Evolutionary conservation across 306 rosid genomes (phyloP).

Genomic region (Prunus davidiana): DNA sequence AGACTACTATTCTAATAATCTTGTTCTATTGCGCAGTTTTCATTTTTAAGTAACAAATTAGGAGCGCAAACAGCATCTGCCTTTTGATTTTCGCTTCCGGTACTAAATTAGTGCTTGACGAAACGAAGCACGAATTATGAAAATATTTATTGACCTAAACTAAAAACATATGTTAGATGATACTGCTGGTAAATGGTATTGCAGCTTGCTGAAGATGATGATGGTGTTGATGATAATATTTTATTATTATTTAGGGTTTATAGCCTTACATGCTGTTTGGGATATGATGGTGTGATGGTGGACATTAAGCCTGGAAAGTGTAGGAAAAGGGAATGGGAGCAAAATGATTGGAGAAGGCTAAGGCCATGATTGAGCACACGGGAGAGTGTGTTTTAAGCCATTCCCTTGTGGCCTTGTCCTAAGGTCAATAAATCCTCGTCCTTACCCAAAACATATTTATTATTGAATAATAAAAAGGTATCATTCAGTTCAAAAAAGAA

Average conservation of each 20-base stretch:
- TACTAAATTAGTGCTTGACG: too few relatives aligned
- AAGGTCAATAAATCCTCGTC: constrained; percentile 44
- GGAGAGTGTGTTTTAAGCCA: constrained; percentile 45
- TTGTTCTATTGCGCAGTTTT: too few relatives aligned
- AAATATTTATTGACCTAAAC: too few relatives aligned
- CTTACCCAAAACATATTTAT: constrained; percentile 15
- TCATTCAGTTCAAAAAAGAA: too few relatives aligned
- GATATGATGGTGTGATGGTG: constrained; percentile 19
- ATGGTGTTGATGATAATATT: not conserved
- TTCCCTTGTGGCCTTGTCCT: constrained; percentile 8
- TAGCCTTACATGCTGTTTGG: not conserved
- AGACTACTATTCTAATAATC: too few relatives aligned
- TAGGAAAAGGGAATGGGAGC: constrained; percentile 20
- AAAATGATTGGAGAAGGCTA: constrained; percentile 33
- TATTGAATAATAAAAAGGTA: not conserved
- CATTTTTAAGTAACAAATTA: too few relatives aligned
- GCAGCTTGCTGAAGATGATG: not conserved
- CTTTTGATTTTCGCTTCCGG: too few relatives aligned
- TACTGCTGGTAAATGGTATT: not conserved
- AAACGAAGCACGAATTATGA: too few relatives aligned
- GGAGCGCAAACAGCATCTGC: too few relatives aligned
- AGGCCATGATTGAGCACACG: constrained; percentile 49
- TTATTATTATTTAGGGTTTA: not conserved
- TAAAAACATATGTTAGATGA: not conserved
- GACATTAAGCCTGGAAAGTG: constrained; percentile 23